Evolutionary conservation across 805 yeast species (phyloP), one percentile per base, ranked within the genome.

Genomic region (Starmerella sirachaensis): DNA sequence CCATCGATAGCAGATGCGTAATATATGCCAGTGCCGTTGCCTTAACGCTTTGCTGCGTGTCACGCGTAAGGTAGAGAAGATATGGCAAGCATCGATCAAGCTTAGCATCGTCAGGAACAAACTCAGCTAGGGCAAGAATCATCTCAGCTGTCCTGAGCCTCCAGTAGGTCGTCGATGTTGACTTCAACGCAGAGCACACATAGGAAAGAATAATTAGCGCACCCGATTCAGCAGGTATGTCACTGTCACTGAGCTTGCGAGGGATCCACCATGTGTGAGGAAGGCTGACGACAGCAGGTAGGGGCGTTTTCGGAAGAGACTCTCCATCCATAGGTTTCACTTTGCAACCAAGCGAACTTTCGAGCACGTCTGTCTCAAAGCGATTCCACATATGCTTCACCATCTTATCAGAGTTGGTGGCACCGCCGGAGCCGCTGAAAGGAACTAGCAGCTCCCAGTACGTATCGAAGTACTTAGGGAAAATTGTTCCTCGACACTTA

Each of bases 31-130:
- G 49, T 0, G 93, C 81, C 3, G 73, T 62, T 1, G 75, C 68
- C 36, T 78, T 80, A 3, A 84, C 91, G 31, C 66, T 70, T 1
- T 73, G 66, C 14, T 76, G 67, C 1, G 67, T 60, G 43, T 83
- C 94, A 35, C 80, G 84, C 11, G 86, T 56, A 37, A 84, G 63
- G n/a, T 73, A 61, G 17, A 82, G 69, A 18, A 91, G 56, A 53
- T 78, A 83, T 0, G 98, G 97, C 18, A 91, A 57, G 22, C 84
- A 74, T 31, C 96, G 60, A 55, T 91, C 96, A 27, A 91, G 62
- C 54, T 85, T 88, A 12, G 76, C 76, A 40, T 81, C 93, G 54
- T 91, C 97, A 18, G 72, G 70, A 2, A 84, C 63, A 40, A 73
- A 70, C 51, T 82, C 94, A 2, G 88, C 72, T 14, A 88, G 64